Conservation (phyloP, 2,329 filamentous ascomycete genomes). For the Pyrenochaeta sp. region DNA sequence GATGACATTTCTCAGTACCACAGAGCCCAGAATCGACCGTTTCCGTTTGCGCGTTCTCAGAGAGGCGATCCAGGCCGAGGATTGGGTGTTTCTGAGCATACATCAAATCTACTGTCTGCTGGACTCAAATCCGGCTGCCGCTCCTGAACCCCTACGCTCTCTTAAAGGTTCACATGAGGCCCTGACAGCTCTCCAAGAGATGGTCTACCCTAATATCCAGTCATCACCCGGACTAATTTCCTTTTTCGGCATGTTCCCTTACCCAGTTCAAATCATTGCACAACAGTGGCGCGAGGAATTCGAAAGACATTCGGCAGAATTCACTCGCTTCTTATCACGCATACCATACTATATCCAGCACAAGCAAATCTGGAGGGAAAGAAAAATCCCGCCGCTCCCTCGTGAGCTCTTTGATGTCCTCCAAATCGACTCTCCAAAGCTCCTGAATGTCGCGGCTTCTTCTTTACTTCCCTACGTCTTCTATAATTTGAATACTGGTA, state of each 20-base stretch:
- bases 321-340: slow-evolving; percentile 52
- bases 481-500: too few species aligned
- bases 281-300: slow-evolving; percentile 33
- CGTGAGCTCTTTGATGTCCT: slow-evolving; percentile 61
- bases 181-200: slow-evolving; percentile 48
- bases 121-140: slow-evolving; percentile 37
- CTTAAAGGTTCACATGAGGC: slow-evolving; percentile 37
- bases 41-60: too few species aligned
- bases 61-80: slow-evolving; percentile 41
- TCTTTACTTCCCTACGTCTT: too few species aligned
- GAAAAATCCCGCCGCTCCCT: slow-evolving; percentile 62
- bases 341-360: slow-evolving; percentile 27
- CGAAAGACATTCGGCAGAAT: too few species aligned
- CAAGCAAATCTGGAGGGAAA: slow-evolving; percentile 23
- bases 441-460: slow-evolving; percentile 64
- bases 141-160: slow-evolving; percentile 50
- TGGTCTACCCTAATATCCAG: slow-evolving; percentile 59
- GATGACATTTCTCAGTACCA: neutral
- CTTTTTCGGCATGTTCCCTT: slow-evolving; percentile 61
- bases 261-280: slow-evolving; percentile 31
- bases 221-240: slow-evolving; percentile 47
- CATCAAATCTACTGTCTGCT: slow-evolving; percentile 41
- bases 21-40: too few species aligned
- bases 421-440: slow-evolving; percentile 56
- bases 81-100: slow-evolving; percentile 39